Evolutionary conservation across 1,284 basidiomycete genomes (phyloP).

Genomic region (Veloboletus limbatus): DNA sequence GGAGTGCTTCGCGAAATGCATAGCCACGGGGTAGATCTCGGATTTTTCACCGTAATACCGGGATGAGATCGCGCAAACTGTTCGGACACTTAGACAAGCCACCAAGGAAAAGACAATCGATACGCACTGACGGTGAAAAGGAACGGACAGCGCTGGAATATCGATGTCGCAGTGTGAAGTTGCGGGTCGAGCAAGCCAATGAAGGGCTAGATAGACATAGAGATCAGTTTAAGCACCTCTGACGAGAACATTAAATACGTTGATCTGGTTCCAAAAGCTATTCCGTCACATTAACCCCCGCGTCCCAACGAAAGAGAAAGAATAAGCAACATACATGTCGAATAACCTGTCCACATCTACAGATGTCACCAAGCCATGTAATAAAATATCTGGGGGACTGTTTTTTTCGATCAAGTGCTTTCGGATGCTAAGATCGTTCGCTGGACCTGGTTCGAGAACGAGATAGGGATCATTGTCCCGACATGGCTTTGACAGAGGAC

Average conservation of each 20-base stretch:
- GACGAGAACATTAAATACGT: constrained; percentile 45
- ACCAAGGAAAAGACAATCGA: background rate
- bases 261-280: constrained; percentile 68
- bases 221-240: background rate
- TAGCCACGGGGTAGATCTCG: constrained; percentile 78
- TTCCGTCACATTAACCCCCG: constrained; percentile 7
- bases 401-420: constrained; percentile 76
- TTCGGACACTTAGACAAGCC: background rate
- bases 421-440: constrained; percentile 63
- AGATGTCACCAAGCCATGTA: constrained; percentile 76
- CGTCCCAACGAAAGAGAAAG: background rate
- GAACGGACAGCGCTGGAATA: constrained; percentile 77
- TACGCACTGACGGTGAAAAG: constrained; percentile 77
- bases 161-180: constrained; percentile 68
- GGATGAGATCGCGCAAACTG: constrained; percentile 77
- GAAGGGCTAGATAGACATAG: constrained; percentile 52
- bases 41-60: constrained; percentile 73
- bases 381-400: constrained; percentile 78
- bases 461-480: background rate
- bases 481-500: constrained; percentile 9
- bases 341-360: constrained; percentile 82
- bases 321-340: constrained; percentile 61
- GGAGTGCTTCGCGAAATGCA: constrained; percentile 83
- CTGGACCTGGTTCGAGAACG: constrained; percentile 48
- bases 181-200: constrained; percentile 71